Percentiles rank a stretch among this genome's conserved stretches.
Conservation (phyloP, 768 basidiomycete species). For the Kwoniella newhampshirensis region DNA sequence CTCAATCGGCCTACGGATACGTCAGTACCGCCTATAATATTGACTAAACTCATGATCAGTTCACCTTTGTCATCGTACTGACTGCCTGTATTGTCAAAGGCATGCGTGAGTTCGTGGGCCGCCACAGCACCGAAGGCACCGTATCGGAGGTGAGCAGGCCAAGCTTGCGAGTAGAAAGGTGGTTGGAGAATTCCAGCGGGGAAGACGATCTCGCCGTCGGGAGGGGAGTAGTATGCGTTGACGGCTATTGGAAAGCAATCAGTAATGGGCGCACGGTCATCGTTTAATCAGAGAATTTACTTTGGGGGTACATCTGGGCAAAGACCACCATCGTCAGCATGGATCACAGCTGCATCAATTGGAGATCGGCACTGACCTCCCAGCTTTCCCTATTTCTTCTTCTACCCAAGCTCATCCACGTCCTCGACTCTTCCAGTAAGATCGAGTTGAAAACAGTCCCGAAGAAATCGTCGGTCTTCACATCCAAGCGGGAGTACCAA, state of each 20-base stretch:
- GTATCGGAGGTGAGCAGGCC: constrained; percentile 87
- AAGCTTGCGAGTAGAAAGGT: constrained; percentile 81
- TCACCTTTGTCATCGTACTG: constrained; percentile 88
- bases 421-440: constrained; percentile 63
- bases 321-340: too few relatives aligned
- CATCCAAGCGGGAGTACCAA: constrained; percentile 70
- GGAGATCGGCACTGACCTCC: constrained; percentile 83
- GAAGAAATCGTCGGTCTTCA: constrained; percentile 73
- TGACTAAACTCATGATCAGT: constrained; percentile 55
- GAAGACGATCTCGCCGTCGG: constrained; percentile 86
- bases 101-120: constrained; percentile 81
- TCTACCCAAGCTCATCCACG: constrained; percentile 74
- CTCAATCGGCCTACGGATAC: constrained; percentile 29
- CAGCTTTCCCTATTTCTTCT: constrained; percentile 69
- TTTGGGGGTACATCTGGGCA: constrained; percentile 48
- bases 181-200: constrained; percentile 92
- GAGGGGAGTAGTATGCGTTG: constrained; percentile 58
- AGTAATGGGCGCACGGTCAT: neutral
- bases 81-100: constrained; percentile 65
- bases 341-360: too few relatives aligned
- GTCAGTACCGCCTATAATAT: neutral
- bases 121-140: constrained; percentile 92
- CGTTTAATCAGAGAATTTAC: constrained; percentile 5
- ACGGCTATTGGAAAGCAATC: constrained; percentile 18
- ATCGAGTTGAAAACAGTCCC: constrained; percentile 70